Evolutionary conservation across 768 basidiomycete species (phyloP), one percentile per base, ranked within the genome.

Genomic region (Amyloporia xantha): DNA sequence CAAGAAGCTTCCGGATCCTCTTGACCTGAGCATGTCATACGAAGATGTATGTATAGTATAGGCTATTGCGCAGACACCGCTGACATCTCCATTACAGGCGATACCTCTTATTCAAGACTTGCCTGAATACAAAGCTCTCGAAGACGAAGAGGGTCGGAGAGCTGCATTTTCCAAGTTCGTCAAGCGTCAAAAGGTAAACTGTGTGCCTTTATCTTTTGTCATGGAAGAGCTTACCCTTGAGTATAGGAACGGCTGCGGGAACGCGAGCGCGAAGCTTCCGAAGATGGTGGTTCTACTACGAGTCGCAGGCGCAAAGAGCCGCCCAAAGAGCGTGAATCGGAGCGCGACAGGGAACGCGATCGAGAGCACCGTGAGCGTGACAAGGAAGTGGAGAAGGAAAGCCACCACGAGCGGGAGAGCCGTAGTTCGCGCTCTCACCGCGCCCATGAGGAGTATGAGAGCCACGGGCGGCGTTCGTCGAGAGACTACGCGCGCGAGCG

Each of bases 161-260:
- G 74, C 77, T 4, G 93, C 94, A 1, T 98, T 91, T 64, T 68
- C 77, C 15, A 98, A 94, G 68, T 95, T 83, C 62, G 74, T 94
- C 44, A 90, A 87, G 65, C 71, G 95, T 50, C 92, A 96, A 62
- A 96, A 92, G 77, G 91, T 88, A 48, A 33, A n/a, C n/a, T n/a
- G 63, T 56, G 49, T 25, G 45, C 19, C 21, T 4, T n/a, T 37
- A 15, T 36, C 38, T 11, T 53, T 7, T 35, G 20, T 17, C 42
- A 30, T 54, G 45, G 51, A 35, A n/a, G 30, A 46, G 36, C 46
- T 48, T 24, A 12, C 35, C 26, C 23, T 19, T 46, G 49, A 45
- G 21, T 24, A 35, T 56, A 90, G 84, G 91, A 93, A 65, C 84
- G 89, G 41, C 68, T 91, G 48, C 79, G 86, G 20, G 63, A 65